Evolutionary conservation across 2,329 filamentous ascomycete genomes (phyloP).

Genomic region (Ophiocordyceps camponoti-rufipedis): DNA sequence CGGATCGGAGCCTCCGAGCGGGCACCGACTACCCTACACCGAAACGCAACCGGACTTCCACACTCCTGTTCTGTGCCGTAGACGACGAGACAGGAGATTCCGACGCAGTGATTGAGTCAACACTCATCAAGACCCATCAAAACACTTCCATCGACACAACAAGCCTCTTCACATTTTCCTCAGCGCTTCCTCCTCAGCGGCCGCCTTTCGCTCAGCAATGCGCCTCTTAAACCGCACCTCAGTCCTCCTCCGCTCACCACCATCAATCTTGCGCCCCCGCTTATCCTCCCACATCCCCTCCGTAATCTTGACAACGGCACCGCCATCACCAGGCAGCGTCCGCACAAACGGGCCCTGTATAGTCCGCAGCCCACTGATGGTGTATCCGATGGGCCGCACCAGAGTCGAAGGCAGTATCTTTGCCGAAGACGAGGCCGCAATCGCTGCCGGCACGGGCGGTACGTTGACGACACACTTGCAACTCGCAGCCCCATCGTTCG

Average conservation of each 20-base stretch:
- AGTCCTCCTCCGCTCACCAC: slow-evolving; percentile 77
- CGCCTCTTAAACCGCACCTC: slow-evolving; percentile 78
- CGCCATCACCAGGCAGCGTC: slow-evolving; percentile 44
- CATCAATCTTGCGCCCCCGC: slow-evolving; percentile 81
- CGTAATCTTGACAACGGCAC: slow-evolving; percentile 48
- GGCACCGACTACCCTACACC: neutral
- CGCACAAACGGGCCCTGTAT: slow-evolving; percentile 62
- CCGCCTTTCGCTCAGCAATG: slow-evolving; percentile 59
- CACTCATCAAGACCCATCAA: no score
- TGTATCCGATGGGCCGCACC: slow-evolving; percentile 28
- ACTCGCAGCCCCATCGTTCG: slow-evolving; percentile 9
- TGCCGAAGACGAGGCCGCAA: slow-evolving; percentile 5
- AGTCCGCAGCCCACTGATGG: slow-evolving; percentile 45
- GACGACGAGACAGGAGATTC: no score
- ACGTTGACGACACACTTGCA: slow-evolving; percentile 35
- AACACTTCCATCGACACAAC: no score
- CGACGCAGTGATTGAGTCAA: neutral
- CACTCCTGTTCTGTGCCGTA: no score
- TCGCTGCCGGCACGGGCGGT: slow-evolving; percentile 23
- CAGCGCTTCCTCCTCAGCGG: slow-evolving; percentile 24
- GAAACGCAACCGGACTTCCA: neutral
- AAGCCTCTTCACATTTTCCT: slow-evolving; percentile 4
- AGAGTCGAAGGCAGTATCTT: slow-evolving; percentile 4
- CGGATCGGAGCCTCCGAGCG: neutral
- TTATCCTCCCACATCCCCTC: slow-evolving; percentile 91